Conservation (phyloP, 495 filamentous ascomycete genomes). For the Neurospora africana region DNA sequence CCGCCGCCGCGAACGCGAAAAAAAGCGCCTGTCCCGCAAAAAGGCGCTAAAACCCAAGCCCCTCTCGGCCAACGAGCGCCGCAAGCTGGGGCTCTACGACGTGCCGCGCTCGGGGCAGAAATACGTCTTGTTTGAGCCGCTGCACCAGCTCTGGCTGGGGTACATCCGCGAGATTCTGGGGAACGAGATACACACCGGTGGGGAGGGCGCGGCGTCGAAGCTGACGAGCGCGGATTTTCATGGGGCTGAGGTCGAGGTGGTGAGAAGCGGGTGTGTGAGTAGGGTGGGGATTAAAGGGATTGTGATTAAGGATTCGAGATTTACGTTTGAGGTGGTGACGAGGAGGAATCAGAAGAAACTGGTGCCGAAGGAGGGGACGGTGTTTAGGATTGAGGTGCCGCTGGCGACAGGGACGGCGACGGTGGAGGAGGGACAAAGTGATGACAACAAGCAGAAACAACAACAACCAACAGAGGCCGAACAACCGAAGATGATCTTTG, state of each 20-base stretch:
- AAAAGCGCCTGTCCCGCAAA: slow-evolving; percentile 46
- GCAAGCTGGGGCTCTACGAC: slow-evolving; percentile 58
- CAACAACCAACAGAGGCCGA: slow-evolving; percentile 14
- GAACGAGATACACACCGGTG: slow-evolving; percentile 31
- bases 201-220: slow-evolving; percentile 45
- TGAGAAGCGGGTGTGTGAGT: slow-evolving; percentile 65
- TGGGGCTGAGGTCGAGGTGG: slow-evolving; percentile 75
- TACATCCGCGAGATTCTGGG: slow-evolving; percentile 74
- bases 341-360: slow-evolving; percentile 55
- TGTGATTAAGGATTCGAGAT: slow-evolving; percentile 79
- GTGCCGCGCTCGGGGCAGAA: slow-evolving; percentile 58
- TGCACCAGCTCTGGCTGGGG: slow-evolving; percentile 68
- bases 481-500: slow-evolving; percentile 53
- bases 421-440: slow-evolving; percentile 1
- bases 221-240: slow-evolving; percentile 80
- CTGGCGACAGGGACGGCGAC: slow-evolving; percentile 20
- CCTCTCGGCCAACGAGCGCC: slow-evolving; percentile 71
- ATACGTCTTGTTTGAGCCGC: slow-evolving; percentile 62
- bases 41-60: slow-evolving; percentile 58
- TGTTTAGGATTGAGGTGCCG: slow-evolving; percentile 71
- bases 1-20: slow-evolving; percentile 45
- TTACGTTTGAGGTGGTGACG: slow-evolving; percentile 75
- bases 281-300: slow-evolving; percentile 78
- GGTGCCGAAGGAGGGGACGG: slow-evolving; percentile 79
- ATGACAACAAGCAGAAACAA: neutral